Evolutionary conservation across 2,329 filamentous ascomycete genomes (phyloP).

Genomic region (Talaromyces marneffei): DNA sequence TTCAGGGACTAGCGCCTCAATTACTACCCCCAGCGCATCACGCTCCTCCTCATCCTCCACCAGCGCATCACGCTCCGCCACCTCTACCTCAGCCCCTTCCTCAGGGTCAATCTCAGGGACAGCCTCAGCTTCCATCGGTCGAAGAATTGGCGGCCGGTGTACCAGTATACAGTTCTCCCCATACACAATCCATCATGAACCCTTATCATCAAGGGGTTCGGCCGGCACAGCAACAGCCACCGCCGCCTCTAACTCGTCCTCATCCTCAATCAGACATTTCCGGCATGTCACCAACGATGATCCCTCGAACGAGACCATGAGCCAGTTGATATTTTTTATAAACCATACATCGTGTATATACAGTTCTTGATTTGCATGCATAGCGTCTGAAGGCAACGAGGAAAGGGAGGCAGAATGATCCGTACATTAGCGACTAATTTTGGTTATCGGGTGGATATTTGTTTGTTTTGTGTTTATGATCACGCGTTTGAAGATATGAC

Average conservation of each 20-base stretch:
- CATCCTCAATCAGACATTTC: slow-evolving; percentile 27
- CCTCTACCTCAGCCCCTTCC: slow-evolving; percentile 2
- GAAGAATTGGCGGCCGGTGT: slow-evolving; percentile 44
- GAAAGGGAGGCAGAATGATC: background rate
- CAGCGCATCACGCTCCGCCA: background rate
- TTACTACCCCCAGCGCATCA: slow-evolving; percentile 3
- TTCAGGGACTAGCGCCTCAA: slow-evolving; percentile 17
- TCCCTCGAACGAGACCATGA: slow-evolving; percentile 33
- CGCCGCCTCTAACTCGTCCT: slow-evolving; percentile 26
- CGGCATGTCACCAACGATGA: slow-evolving; percentile 28
- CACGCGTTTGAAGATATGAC: slow-evolving; percentile 13
- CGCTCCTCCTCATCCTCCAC: background rate
- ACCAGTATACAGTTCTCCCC: slow-evolving; percentile 39
- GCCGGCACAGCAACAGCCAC: slow-evolving; percentile 22
- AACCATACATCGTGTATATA: background rate
- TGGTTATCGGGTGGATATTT: slow-evolving; percentile 15
- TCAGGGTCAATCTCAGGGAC: slow-evolving; percentile 28
- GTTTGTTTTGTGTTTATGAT: slow-evolving; percentile 13
- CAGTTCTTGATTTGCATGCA: slow-evolving; percentile 26
- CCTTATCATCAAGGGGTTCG: slow-evolving; percentile 21
- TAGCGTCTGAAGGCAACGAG: slow-evolving; percentile 25
- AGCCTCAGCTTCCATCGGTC: slow-evolving; percentile 37
- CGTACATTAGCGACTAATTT: slow-evolving; percentile 16
- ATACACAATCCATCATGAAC: slow-evolving; percentile 29
- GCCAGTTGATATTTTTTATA: slow-evolving; percentile 6